phyloP scores from a whole-genome alignment of 257 asterid genomes.

The Nicotiana benthamiana region DNA sequence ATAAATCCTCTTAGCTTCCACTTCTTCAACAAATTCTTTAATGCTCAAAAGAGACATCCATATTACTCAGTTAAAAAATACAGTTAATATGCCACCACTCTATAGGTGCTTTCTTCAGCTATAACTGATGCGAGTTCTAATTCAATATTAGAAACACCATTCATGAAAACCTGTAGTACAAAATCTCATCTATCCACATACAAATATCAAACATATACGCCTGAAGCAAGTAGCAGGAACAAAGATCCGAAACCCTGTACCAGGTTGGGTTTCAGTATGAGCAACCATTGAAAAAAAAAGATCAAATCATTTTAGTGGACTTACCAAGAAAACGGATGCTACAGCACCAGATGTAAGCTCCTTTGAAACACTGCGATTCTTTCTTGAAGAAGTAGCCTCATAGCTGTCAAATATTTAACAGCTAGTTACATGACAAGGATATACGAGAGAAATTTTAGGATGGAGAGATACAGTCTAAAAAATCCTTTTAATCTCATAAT shows the following conservation, averaged over 20 bases:
- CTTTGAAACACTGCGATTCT: slow-evolving; percentile 71
- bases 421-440: too few species aligned
- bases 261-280: neutral
- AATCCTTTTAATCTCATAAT: too few species aligned
- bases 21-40: neutral
- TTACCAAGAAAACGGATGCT: slow-evolving; percentile 90
- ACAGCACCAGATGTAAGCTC: slow-evolving; percentile 77
- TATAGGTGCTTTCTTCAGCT: neutral
- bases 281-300: neutral
- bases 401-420: slow-evolving; percentile 45
- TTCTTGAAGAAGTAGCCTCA: slow-evolving; percentile 88
- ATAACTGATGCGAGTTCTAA: neutral
- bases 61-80: neutral
- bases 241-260: slow-evolving; percentile 93
- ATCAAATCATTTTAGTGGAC: neutral
- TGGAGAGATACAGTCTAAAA: too few species aligned
- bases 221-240: slow-evolving; percentile 88
- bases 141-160: neutral
- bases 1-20: neutral
- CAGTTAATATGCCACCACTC: neutral
- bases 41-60: neutral
- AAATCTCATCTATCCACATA: neutral
- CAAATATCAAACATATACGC: slow-evolving; percentile 72
- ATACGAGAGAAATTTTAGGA: too few species aligned
- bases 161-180: neutral